These are phyloP conservation scores for Bryoerythrophyllum caledonicum DNA, from an alignment of 225 moss, liverwort and hornwort genomes.

Conservation along the genomic window DNA sequence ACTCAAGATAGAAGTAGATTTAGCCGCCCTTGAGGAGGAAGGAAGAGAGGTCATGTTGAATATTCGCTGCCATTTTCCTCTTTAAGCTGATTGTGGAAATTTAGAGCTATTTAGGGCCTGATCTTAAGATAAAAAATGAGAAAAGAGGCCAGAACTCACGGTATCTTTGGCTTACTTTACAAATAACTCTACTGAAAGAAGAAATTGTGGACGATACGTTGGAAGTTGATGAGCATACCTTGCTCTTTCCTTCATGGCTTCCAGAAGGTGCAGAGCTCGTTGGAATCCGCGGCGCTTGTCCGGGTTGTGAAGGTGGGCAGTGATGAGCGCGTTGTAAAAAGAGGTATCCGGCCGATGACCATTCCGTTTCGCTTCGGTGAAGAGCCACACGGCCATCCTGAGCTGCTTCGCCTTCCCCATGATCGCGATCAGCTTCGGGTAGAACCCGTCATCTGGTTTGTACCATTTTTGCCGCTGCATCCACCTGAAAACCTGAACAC, in stretches of 20 bases:
- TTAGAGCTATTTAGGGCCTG: too few species aligned
- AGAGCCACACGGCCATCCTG: slow-evolving; percentile 76
- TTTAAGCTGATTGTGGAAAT: too few species aligned
- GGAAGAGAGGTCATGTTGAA: too few species aligned
- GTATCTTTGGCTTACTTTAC: too few species aligned
- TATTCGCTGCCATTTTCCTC: too few species aligned
- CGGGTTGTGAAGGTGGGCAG: slow-evolving; percentile 63
- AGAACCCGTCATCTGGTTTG: slow-evolving; percentile 79
- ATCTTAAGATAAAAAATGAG: too few species aligned
- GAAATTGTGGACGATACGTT: not conserved
- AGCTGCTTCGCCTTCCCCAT: slow-evolving; percentile 95
- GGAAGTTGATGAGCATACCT: slow-evolving; percentile 27
- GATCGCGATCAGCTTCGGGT: slow-evolving; percentile 77
- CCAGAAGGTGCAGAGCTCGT: slow-evolving; percentile 62
- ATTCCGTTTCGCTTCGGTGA: slow-evolving; percentile 72
- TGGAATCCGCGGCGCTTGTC: slow-evolving; percentile 58
- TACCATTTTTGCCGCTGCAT: slow-evolving; percentile 96
- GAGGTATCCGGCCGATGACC: slow-evolving; percentile 92
- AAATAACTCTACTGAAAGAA: too few species aligned
- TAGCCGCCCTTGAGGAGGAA: too few species aligned
- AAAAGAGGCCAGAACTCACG: too few species aligned
- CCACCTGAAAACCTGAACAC: slow-evolving; percentile 88
- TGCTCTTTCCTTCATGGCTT: slow-evolving; percentile 80
- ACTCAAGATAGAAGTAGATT: too few species aligned
- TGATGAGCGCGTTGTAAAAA: slow-evolving; percentile 85